Base-by-base conservation (phyloP, 306 rosid genomes). In the Hylodesmum podocarpum region DNA sequence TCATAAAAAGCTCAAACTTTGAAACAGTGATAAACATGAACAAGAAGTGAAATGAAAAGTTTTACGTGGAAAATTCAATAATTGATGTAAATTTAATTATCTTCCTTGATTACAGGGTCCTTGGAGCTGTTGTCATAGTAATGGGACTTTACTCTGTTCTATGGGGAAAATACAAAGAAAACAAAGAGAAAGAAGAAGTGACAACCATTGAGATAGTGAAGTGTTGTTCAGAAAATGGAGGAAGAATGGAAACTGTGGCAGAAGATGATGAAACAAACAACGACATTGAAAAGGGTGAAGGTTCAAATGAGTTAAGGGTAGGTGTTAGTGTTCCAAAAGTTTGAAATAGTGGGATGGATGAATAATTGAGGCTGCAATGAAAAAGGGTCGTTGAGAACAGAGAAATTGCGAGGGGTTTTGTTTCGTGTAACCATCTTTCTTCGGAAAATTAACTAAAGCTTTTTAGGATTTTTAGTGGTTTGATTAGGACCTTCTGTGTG, bases 101-200 rank as follows among this genome's bases (percentile, higher is more conserved):
- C 14, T 59, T 5, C 9, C 0, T 66, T 58, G 65, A 27, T 24
- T 77, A 11, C 88, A 93, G 98, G 27, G 47, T 91, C 55, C 27
- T 89, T 66, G 98, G 98, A 49, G 93, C 95, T 11, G 64, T 80
- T 49, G 70, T 93, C 15, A 93, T 93, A 2, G 97, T 93, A 43
- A 78, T 87, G 69, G 98, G 98, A 63, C 93, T 91, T 8, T 93
- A 93, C 89, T 80, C 91, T 0, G 93, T 93, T 87, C 86, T 93
- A 9, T 93, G 98, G 98, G 98, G 96, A 0, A 91, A 91, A 80
- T 84, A 87, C 86, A 91, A 87, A 66, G 98, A 93, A 70, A 61
- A 79, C 86, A 82, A 85, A 71, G 97, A 92, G 76, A 78, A 75
- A 46, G 88, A 85, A 66, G 86, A 61, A 4, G 83, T 74, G 70